Evolutionary conservation across 371 early-diverging fungal genomes (phyloP).

Genomic region (Mucor sp.): DNA sequence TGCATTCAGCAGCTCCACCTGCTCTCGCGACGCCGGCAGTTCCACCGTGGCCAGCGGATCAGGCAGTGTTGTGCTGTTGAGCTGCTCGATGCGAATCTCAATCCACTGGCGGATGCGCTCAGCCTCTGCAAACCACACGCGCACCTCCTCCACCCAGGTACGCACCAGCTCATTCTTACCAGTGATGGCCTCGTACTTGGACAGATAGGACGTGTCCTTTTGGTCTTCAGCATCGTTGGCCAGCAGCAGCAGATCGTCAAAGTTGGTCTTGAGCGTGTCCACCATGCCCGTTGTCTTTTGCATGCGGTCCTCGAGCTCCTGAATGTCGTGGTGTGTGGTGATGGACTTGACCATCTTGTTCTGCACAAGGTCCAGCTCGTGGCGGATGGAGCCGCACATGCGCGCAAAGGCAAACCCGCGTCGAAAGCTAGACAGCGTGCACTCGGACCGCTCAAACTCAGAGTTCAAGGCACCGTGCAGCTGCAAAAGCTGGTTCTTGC

Average conservation of each 20-base stretch:
- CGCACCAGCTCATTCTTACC: conserved; percentile 36
- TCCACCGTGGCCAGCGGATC: conserved; percentile 30
- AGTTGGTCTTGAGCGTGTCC: conserved; percentile 21
- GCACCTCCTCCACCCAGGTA: conserved; percentile 54
- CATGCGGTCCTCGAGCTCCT: conserved; percentile 39
- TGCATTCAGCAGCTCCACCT: conserved; percentile 37
- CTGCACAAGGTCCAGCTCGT: conserved; percentile 49
- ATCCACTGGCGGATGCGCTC: conserved; percentile 48
- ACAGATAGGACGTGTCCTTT: conserved; percentile 25
- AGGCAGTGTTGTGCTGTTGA: conserved; percentile 34
- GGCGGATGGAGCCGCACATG: conserved; percentile 33
- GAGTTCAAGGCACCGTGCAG: conserved; percentile 15
- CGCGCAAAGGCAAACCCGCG: conserved; percentile 39
- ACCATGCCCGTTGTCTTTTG: conserved; percentile 34
- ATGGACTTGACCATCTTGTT: conserved; percentile 43
- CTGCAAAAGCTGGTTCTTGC: conserved; percentile 24
- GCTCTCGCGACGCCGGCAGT: conserved; percentile 24
- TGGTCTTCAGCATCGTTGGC: not conserved
- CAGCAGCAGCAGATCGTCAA: conserved; percentile 24
- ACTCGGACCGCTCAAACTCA: conserved; percentile 31
- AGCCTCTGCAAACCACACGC: conserved; percentile 48
- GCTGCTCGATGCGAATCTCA: conserved; percentile 38
- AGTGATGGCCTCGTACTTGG: conserved; percentile 33
- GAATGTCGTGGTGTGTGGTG: conserved; percentile 37
- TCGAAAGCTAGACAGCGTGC: conserved; percentile 24